Evolutionary conservation across 371 early-diverging fungal species (phyloP), one percentile per base, ranked within the genome.

Genomic region (Haplosporangium sp.): DNA sequence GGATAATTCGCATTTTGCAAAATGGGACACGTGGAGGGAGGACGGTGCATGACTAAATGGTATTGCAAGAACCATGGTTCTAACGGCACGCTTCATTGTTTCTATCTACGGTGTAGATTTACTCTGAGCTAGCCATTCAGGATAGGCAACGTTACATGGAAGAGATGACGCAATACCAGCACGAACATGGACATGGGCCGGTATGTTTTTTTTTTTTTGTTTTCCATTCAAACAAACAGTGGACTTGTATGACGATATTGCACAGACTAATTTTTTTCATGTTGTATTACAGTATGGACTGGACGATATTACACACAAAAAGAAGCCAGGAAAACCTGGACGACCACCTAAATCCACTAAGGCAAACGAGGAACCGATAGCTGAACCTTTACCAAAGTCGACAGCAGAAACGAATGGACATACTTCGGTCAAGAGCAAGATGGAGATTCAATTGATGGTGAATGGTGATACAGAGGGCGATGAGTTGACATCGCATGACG

Each of bases 121-220:
- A 74, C 74, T 68, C 68, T 74, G 74, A 74, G n/a, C 38, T 74
- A 21, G 74, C 74, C 2, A 51, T 68, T 37, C 74, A 74, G 48
- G 74, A 74, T 20, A 42, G 64, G 14, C 59, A 67, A 16, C 68
- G 74, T 0, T 74, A 74, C 56, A 5, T 62, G 38, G 69, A 68
- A 11, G 74, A 74, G 41, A 74, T 68, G 74, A 42, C 47, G 10
- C 55, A 56, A 38, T 74, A 74, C 53, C 68, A 74, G 14, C 64
- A 68, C 18, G 68, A 62, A 20, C 63, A 67, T 13, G 63, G 59
- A 20, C 62, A 53, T 48, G 59, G 38, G 38, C 37, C 48, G 18
- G 65, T 71, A 55, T 16, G 64, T 45, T 43, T 3, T 18, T 29
- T 37, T 21, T 16, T 43, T 18, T 5, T 2, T 5, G 10, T n/a